These are phyloP conservation scores for Spathaspora jeffriesii DNA, from an alignment of 1,139 yeast species.

Conservation along the genomic window DNA sequence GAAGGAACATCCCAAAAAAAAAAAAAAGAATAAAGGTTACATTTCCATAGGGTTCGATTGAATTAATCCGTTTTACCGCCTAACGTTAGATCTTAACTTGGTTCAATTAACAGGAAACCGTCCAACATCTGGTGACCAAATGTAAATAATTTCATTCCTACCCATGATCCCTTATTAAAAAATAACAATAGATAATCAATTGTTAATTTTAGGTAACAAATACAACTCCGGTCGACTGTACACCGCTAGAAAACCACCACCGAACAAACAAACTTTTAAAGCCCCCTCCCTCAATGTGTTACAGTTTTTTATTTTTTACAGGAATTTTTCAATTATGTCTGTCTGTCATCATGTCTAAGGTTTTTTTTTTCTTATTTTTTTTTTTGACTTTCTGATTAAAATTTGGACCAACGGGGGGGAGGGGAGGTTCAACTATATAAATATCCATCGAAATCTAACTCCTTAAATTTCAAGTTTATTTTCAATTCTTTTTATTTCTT, in stretches of 20 bases:
- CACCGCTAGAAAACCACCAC: conserved; percentile 1
- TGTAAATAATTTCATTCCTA: too few species aligned
- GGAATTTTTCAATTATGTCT: conserved; percentile 1
- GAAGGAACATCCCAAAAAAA: background rate
- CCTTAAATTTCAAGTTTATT: conserved; percentile 1
- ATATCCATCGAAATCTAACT: conserved; percentile 1
- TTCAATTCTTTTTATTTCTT: background rate
- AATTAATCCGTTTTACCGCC: background rate
- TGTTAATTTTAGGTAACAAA: too few species aligned
- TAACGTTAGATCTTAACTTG: background rate
- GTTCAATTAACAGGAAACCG: background rate
- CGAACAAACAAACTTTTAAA: too few species aligned
- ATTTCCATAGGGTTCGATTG: background rate
- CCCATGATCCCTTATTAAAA: too few species aligned
- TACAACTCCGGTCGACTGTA: conserved; percentile 1
- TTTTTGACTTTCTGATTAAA: background rate
- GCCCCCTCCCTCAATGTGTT: too few species aligned
- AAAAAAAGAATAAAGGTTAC: background rate
- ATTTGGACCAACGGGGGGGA: background rate
- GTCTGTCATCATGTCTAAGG: too few species aligned
- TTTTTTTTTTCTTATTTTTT: background rate
- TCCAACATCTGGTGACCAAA: background rate
- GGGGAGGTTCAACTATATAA: background rate
- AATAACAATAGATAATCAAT: too few species aligned
- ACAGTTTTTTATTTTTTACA: background rate